Evolutionary conservation across 2,329 filamentous ascomycete genomes (phyloP).

Genomic region (Colletotrichum orbiculare): DNA sequence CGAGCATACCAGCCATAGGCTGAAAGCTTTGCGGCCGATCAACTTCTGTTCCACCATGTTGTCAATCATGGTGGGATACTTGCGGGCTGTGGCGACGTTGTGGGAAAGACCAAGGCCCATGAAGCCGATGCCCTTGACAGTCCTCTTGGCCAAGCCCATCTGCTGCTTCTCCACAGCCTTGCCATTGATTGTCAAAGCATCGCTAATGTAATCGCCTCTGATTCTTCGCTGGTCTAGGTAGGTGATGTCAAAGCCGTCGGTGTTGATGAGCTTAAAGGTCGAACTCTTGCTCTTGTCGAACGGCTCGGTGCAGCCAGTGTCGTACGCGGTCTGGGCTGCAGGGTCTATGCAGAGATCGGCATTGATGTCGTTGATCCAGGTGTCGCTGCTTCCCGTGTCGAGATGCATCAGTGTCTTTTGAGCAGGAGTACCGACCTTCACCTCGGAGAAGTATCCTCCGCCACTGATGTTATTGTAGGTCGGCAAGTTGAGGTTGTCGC

Average conservation of each 20-base stretch:
- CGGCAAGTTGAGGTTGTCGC: conserved; percentile 46
- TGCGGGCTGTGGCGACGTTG: conserved; percentile 56
- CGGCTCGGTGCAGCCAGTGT: conserved; percentile 41
- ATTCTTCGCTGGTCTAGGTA: conserved; percentile 70
- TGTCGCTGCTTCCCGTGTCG: conserved; percentile 76
- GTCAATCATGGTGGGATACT: conserved; percentile 71
- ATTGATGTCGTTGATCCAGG: conserved; percentile 62
- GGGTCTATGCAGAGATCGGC: conserved; percentile 27
- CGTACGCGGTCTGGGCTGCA: conserved; percentile 11
- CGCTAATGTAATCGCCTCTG: conserved; percentile 67
- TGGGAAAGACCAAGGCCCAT: conserved; percentile 68
- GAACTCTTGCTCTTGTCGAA: conserved; percentile 57
- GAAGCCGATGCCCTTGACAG: conserved; percentile 64
- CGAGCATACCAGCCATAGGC: conserved; percentile 66
- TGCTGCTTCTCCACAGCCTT: conserved; percentile 61
- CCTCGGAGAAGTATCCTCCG: conserved; percentile 73
- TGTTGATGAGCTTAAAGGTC: conserved; percentile 57
- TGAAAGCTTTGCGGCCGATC: conserved; percentile 74
- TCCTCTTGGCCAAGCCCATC: conserved; percentile 63
- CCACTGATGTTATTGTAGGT: conserved; percentile 64
- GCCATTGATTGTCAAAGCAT: conserved; percentile 64
- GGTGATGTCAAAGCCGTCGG: conserved; percentile 65
- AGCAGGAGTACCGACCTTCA: conserved; percentile 69
- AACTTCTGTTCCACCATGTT: conserved; percentile 70
- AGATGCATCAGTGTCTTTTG: conserved; percentile 68